Evolutionary conservation across 2,329 filamentous ascomycete species (phyloP).

Genomic region (Xenosphaeropsis pyriputrescens): DNA sequence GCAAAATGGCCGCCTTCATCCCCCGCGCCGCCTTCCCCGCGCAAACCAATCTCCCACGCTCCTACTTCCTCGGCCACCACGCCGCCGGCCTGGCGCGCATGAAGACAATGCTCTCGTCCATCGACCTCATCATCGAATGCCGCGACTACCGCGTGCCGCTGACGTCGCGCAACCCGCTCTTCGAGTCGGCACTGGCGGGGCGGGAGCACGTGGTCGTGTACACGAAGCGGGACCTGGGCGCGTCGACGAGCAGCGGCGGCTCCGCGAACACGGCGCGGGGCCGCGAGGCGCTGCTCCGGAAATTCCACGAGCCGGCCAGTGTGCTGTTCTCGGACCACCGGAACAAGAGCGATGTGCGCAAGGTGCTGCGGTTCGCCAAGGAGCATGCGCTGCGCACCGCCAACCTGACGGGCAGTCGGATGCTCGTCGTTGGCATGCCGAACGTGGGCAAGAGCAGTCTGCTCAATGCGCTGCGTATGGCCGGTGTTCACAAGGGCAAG

Average conservation of each 20-base stretch:
- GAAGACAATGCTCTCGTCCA: constrained; percentile 62
- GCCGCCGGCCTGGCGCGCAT: constrained; percentile 67
- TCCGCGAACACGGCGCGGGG: too few species aligned
- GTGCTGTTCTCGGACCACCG: constrained; percentile 37
- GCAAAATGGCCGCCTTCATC: constrained; percentile 35
- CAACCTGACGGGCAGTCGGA: constrained; percentile 60
- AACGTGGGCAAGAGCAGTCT: constrained; percentile 94
- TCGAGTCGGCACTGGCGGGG: constrained; percentile 63
- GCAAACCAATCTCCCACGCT: constrained; percentile 62
- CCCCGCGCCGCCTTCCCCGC: constrained; percentile 62
- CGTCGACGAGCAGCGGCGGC: too few species aligned
- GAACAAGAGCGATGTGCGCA: constrained; percentile 25
- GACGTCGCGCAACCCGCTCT: constrained; percentile 77
- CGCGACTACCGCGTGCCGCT: constrained; percentile 85
- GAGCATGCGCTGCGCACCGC: constrained; percentile 31
- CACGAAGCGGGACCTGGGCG: constrained; percentile 71
- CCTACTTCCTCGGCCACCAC: constrained; percentile 94
- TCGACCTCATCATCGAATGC: constrained; percentile 86
- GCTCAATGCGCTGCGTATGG: constrained; percentile 69
- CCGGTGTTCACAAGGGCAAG: constrained; percentile 50
- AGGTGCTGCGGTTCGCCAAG: constrained; percentile 31
- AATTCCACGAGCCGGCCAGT: constrained; percentile 35
- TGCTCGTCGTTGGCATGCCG: constrained; percentile 91
- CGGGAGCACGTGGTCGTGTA: constrained; percentile 73
- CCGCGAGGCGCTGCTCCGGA: constrained; percentile 29